Percentiles rank a stretch among this genome's conserved stretches.
phyloP scores from a whole-genome alignment of 2,329 filamentous ascomycete genomes.

The Chrysoporthe puriensis region DNA sequence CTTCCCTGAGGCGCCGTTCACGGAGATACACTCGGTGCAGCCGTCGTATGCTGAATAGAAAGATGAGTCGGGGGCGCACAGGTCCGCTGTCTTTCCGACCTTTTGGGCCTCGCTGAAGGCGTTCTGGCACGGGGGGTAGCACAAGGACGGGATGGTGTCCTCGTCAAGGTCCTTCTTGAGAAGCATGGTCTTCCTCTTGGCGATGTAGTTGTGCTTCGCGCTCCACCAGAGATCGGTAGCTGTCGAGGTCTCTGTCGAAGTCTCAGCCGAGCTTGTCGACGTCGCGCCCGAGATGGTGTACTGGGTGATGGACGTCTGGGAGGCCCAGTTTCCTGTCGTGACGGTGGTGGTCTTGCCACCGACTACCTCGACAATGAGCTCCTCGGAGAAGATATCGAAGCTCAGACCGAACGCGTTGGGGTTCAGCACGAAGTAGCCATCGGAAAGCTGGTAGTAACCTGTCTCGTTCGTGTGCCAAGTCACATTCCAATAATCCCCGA shows the following conservation, averaged over 20 bases:
- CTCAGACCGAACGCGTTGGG: slow-evolving; percentile 65
- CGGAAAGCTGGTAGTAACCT: slow-evolving; percentile 54
- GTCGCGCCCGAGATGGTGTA: slow-evolving; percentile 35
- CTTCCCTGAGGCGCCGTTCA: slow-evolving; percentile 34
- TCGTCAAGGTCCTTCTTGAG: slow-evolving; percentile 43
- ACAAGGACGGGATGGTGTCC: slow-evolving; percentile 48
- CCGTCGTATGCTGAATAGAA: slow-evolving; percentile 43
- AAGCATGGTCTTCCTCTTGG: slow-evolving; percentile 17
- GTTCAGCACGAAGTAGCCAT: slow-evolving; percentile 68
- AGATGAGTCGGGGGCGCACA: slow-evolving; percentile 49
- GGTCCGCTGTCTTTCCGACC: slow-evolving; percentile 49
- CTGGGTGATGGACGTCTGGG: slow-evolving; percentile 53
- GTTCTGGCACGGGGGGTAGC: slow-evolving; percentile 58
- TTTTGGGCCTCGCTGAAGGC: slow-evolving; percentile 50
- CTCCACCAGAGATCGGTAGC: slow-evolving; percentile 27
- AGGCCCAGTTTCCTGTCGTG: slow-evolving; percentile 59
- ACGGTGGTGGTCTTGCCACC: slow-evolving; percentile 47
- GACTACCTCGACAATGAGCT: slow-evolving; percentile 42
- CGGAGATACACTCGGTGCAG: slow-evolving; percentile 50
- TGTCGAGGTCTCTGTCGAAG: slow-evolving; percentile 24
- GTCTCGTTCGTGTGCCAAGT: slow-evolving; percentile 52
- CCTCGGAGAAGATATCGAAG: slow-evolving; percentile 62
- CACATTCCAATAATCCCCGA: slow-evolving; percentile 43
- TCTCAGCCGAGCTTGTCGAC: slow-evolving; percentile 25
- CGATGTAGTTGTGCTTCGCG: slow-evolving; percentile 25